phyloP scores from a whole-genome alignment of 192 early-diverging fungal species.

The Backusella circina region DNA sequence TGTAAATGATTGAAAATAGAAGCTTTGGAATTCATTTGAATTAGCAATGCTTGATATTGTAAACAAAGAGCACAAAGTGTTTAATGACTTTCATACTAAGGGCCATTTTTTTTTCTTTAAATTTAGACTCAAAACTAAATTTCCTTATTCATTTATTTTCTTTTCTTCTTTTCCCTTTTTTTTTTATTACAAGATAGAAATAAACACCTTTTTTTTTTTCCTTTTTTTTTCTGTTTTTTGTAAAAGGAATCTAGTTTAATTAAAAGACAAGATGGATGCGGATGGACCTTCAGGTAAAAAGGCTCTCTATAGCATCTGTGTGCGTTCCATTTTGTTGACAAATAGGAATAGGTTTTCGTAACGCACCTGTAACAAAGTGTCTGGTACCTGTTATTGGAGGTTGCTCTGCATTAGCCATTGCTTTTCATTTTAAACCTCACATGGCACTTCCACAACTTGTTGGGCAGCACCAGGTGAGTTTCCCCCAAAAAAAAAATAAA shows the following conservation, averaged over 20 bases:
- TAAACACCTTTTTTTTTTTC: not conserved
- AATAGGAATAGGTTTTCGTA: conserved; percentile 45
- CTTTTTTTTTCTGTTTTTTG: not conserved
- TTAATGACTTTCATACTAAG: too few species aligned
- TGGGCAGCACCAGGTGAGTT: conserved; percentile 44
- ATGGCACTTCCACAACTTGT: conserved; percentile 40
- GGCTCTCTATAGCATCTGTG: too few species aligned
- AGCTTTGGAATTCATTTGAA: too few species aligned
- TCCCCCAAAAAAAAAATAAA: not conserved
- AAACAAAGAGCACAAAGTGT: too few species aligned
- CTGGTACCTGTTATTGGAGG: conserved; percentile 46
- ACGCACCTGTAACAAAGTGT: conserved; percentile 57
- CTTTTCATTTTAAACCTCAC: conserved; percentile 38
- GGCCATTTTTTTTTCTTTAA: too few species aligned
- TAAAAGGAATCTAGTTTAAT: not conserved
- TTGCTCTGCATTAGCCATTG: conserved; percentile 41
- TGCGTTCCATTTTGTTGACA: too few species aligned
- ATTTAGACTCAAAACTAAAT: too few species aligned
- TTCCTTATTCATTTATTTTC: too few species aligned
- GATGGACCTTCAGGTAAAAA: conserved; percentile 7
- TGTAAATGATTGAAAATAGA: too few species aligned
- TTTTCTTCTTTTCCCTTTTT: not conserved
- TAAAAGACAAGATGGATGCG: conserved; percentile 1
- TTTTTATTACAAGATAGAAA: not conserved
- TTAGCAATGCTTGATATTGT: too few species aligned